A percentile compares a stretch with the other conserved stretches of the same genome.
Conservation (phyloP, 1,284 basidiomycete genomes). For the Austroboletus niveus region DNA sequence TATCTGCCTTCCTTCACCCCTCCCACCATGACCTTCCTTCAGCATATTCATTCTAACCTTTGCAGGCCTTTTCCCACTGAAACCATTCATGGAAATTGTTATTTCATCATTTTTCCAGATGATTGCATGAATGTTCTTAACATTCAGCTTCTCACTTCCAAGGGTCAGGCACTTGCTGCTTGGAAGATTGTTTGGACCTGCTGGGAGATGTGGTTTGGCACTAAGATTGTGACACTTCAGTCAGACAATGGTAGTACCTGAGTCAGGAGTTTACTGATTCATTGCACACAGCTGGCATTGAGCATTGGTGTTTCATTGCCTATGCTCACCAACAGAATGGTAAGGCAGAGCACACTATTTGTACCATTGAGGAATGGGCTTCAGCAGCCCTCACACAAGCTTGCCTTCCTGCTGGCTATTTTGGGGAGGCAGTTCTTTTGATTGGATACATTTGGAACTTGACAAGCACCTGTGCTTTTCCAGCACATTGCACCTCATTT, state of each 20-base stretch:
- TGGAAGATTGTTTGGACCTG: too few species aligned
- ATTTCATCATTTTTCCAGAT: background rate
- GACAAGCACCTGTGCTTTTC: too few species aligned
- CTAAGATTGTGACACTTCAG: too few species aligned
- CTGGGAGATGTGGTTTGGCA: too few species aligned
- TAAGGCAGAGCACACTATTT: background rate
- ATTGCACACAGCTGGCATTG: background rate
- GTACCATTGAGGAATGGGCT: background rate
- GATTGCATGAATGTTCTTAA: background rate
- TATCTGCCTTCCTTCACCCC: background rate
- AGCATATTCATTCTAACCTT: background rate
- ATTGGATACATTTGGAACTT: slow-evolving; percentile 1
- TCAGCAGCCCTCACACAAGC: background rate
- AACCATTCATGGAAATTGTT: background rate
- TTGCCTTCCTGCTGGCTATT: background rate
- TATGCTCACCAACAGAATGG: slow-evolving; percentile 6
- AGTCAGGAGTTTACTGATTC: too few species aligned
- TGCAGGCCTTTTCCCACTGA: background rate
- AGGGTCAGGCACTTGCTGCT: background rate
- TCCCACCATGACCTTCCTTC: background rate
- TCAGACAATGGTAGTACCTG: too few species aligned
- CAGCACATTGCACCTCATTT: too few species aligned
- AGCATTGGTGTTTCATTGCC: background rate
- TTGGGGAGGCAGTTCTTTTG: background rate
- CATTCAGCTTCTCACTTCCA: background rate